Base-by-base conservation (phyloP, 2,329 filamentous ascomycete genomes). In the Aspergillus tamarii region DNA sequence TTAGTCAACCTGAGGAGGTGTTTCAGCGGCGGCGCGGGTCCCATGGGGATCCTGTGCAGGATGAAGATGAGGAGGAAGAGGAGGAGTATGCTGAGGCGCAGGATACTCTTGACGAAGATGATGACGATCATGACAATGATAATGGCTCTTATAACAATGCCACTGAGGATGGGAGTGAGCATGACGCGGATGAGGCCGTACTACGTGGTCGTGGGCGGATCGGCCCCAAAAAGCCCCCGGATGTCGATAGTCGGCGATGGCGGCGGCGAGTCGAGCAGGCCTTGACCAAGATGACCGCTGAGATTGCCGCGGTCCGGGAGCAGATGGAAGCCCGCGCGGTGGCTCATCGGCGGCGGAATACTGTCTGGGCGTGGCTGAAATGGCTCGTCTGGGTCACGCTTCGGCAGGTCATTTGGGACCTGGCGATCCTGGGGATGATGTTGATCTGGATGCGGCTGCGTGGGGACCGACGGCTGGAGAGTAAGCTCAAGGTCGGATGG, bases 251-350 rank as follows among this genome's bases (percentile, higher is more conserved):
- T 68, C 78, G 81, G 65, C 88, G 87, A 72, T 97, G 93, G 92
- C 89, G 91, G 58, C 89, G 87, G 64, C 89, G 91, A 70, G 90
- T 98, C 66, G 94, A 98, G 80, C 87, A 89, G 50, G 92, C 93
- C 26, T 84, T 98, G 62, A 92, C 94, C 61, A 92, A 93, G 70
- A 89, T 98, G 80, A 96, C 94, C 6, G 91, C 93, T 19, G 95
- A 99, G 79, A 88, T 99, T 36, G 94, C 95, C 1, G 95, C 95
- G 0, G 80, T 98, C 66, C 87, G 95, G 41, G 95, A 99, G 78
- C 94, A 98, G 75, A 90, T 98, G 69, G 90, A 93, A 60, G 86
- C 88, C 0, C 89, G 92, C 0, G 85, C 91, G 14, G 87, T 94
- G 68, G 91, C 91, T 80, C 86, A 87, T 66, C 85, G 86, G 69